Conservation (phyloP, 2,329 filamentous ascomycete genomes). For the Aspergillus sp. region DNA sequence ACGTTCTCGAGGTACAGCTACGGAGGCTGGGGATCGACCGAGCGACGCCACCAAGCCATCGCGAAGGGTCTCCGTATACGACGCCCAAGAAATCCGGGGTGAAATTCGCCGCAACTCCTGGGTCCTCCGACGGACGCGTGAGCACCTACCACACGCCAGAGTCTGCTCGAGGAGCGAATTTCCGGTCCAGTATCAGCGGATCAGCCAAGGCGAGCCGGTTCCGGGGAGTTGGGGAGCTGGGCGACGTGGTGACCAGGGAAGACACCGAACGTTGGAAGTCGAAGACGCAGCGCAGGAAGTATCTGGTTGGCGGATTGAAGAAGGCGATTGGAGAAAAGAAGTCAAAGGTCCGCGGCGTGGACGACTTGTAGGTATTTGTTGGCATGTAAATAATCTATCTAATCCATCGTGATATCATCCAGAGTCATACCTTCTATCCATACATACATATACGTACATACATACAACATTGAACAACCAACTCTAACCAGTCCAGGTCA, state of each 20-base stretch:
- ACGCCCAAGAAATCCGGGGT: constrained; percentile 26
- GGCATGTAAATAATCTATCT: constrained; percentile 32
- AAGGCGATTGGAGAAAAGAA: constrained; percentile 26
- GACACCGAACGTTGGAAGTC: constrained; percentile 27
- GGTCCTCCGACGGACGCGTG: constrained; percentile 23
- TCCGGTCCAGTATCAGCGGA: constrained; percentile 27
- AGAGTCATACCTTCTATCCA: neutral
- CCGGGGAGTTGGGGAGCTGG: constrained; percentile 20
- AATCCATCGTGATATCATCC: no score
- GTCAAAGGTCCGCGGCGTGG: constrained; percentile 22
- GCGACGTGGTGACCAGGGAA: constrained; percentile 16
- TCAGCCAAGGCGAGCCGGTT: constrained; percentile 24
- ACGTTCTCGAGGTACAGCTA: constrained; percentile 80
- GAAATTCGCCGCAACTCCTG: constrained; percentile 28
- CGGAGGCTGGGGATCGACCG: constrained; percentile 54
- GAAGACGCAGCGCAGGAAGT: constrained; percentile 26
- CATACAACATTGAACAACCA: no score
- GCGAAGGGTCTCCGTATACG: constrained; percentile 30
- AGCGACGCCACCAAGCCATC: constrained; percentile 15
- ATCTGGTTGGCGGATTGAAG: constrained; percentile 28
- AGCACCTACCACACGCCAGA: constrained; percentile 35
- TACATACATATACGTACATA: neutral
- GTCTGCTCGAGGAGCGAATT: constrained; percentile 24
- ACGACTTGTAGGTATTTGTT: constrained; percentile 17
- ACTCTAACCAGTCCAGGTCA: no score